Evolutionary conservation across 2,329 filamentous ascomycete genomes (phyloP).

Genomic region (Arthrobotrys pseudoclavata): DNA sequence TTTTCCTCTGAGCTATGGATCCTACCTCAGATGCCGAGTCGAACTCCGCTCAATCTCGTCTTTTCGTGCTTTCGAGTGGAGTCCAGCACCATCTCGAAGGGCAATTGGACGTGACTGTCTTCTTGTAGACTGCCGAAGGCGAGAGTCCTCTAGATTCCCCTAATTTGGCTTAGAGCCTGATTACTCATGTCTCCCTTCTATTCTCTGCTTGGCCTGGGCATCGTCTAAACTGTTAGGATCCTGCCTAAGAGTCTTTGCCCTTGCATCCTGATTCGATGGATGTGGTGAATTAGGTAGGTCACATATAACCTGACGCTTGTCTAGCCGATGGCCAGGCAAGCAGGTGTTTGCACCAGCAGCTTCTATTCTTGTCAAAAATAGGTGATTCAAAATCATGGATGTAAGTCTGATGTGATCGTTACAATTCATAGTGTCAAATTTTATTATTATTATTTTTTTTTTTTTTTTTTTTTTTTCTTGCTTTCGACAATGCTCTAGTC

Average conservation of each 20-base stretch:
- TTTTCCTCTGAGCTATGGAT: slow-evolving; percentile 18
- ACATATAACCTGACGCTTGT: background rate
- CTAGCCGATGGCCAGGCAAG: slow-evolving; percentile 9
- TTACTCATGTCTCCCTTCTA: slow-evolving; percentile 45
- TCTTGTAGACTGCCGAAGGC: slow-evolving; percentile 11
- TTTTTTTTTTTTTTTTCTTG: background rate
- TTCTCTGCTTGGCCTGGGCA: slow-evolving; percentile 8
- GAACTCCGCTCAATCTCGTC: slow-evolving; percentile 29
- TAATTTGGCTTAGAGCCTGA: slow-evolving; percentile 42
- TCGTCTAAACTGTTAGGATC: slow-evolving; percentile 3
- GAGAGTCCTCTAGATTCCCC: slow-evolving; percentile 40
- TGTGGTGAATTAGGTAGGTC: slow-evolving; percentile 46
- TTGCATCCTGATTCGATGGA: slow-evolving; percentile 16
- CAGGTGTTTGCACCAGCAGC: background rate
- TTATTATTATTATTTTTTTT: background rate
- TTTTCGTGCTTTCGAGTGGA: slow-evolving; percentile 27
- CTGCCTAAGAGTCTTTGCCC: slow-evolving; percentile 23
- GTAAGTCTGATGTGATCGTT: slow-evolving; percentile 30
- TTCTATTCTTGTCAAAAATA: slow-evolving; percentile 21
- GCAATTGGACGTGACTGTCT: slow-evolving; percentile 19
- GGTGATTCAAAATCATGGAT: slow-evolving; percentile 24
- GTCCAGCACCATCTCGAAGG: background rate
- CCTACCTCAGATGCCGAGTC: slow-evolving; percentile 43
- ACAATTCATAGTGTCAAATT: slow-evolving; percentile 13
- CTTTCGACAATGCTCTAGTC: slow-evolving; percentile 15